Evolutionary conservation across 2,329 filamentous ascomycete genomes (phyloP).

Genomic region (Pseudogymnoascus destructans): DNA sequence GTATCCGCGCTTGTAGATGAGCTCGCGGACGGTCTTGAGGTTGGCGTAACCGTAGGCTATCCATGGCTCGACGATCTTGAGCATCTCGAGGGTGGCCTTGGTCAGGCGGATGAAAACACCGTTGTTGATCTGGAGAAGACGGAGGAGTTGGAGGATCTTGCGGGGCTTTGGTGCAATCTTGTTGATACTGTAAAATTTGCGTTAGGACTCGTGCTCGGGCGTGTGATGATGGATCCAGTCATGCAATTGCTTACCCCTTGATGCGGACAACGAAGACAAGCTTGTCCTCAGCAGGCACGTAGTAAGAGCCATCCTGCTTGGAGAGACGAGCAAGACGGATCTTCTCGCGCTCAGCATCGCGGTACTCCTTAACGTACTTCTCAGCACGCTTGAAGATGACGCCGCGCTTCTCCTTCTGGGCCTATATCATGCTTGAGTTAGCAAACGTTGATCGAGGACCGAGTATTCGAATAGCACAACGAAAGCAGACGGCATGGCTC

Average conservation of each 20-base stretch:
- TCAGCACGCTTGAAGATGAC: constrained; percentile 99
- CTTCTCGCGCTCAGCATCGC: constrained; percentile 96
- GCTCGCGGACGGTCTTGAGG: constrained; percentile 97
- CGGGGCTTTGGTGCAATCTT: constrained; percentile 99
- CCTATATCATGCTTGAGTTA: constrained; percentile 42
- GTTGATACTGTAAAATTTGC: constrained; percentile 69
- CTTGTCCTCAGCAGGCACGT: constrained; percentile 89
- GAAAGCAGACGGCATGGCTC: constrained; percentile 15
- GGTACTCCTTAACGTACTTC: constrained; percentile 99
- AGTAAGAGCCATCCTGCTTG: constrained; percentile 87
- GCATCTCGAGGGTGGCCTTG: constrained; percentile 96
- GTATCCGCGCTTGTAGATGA: constrained; percentile 99
- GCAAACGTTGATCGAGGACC: constrained; percentile 18
- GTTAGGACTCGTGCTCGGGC: constrained; percentile 14
- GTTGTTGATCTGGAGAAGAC: constrained; percentile 99
- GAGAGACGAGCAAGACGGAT: constrained; percentile 79
- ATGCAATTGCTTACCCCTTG: constrained; percentile 58
- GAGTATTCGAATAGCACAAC: constrained; percentile 13
- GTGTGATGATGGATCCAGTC: not conserved
- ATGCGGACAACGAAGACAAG: constrained; percentile 97
- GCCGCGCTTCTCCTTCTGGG: constrained; percentile 96
- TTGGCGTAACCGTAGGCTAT: constrained; percentile 99
- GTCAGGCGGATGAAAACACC: constrained; percentile 95
- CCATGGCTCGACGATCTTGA: constrained; percentile 97
- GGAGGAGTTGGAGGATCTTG: constrained; percentile 99